A percentile compares a stretch with the other conserved stretches of the same genome.
Conservation (phyloP, 371 early-diverging fungal species). For the Circinella minor region DNA sequence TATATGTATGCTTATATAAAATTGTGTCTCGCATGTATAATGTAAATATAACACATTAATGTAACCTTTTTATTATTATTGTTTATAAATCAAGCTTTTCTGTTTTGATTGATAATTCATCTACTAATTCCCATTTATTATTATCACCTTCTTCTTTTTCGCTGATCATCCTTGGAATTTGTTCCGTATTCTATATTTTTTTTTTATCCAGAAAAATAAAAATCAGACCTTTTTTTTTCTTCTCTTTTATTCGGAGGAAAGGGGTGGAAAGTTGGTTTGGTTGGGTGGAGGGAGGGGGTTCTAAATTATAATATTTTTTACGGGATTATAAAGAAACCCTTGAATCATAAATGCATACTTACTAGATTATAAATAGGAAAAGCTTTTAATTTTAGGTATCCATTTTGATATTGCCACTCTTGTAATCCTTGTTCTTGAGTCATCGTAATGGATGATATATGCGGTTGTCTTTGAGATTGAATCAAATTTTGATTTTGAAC, state of each 20-base stretch:
- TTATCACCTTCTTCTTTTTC: conserved; percentile 2
- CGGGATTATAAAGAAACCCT: not conserved
- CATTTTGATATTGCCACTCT: conserved; percentile 14
- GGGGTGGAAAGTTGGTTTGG: not conserved
- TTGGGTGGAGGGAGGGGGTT: not conserved
- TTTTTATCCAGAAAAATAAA: not conserved
- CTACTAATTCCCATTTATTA: conserved; percentile 10
- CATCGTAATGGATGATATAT: not conserved
- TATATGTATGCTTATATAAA: too few relatives aligned
- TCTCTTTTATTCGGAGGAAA: too few relatives aligned
- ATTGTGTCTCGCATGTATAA: too few relatives aligned
- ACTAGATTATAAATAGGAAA: conserved; percentile 12
- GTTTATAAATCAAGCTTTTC: not conserved
- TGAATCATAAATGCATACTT: not conserved
- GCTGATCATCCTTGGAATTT: conserved; percentile 13
- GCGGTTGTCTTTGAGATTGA: conserved; percentile 8
- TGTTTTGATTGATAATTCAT: not conserved
- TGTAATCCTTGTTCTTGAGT: not conserved
- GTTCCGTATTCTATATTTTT: conserved; percentile 8
- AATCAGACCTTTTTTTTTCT: not conserved
- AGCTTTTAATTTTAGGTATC: not conserved
- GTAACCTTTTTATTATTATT: not conserved
- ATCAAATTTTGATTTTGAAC: conserved; percentile 13
- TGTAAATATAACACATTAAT: too few relatives aligned
- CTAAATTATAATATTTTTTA: not conserved